These are phyloP conservation scores for Daucus carota DNA, from an alignment of 129 eudicot genomes.

Conservation along the genomic window DNA sequence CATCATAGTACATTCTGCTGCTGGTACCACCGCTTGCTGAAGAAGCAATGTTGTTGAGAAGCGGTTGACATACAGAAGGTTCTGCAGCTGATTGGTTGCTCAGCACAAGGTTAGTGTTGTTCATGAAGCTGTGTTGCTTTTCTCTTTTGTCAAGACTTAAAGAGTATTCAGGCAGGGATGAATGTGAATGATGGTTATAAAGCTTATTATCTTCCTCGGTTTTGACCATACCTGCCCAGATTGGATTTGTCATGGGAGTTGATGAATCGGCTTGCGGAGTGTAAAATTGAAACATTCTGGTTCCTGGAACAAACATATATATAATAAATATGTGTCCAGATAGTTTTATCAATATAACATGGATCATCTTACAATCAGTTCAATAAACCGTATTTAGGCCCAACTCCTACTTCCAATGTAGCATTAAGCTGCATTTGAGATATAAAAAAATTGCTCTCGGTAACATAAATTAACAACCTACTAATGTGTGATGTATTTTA, in stretches of 20 bases:
- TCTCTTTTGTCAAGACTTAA: slow-evolving; percentile 22
- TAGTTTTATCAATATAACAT: not conserved
- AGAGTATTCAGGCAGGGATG: slow-evolving; percentile 27
- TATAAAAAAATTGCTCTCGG: too few relatives aligned
- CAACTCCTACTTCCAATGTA: too few relatives aligned
- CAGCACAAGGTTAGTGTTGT: slow-evolving; percentile 28
- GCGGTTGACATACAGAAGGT: slow-evolving; percentile 28
- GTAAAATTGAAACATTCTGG: slow-evolving; percentile 39
- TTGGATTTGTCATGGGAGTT: slow-evolving; percentile 23
- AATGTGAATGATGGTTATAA: slow-evolving; percentile 15
- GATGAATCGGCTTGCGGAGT: slow-evolving; percentile 41
- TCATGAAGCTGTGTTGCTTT: slow-evolving; percentile 30
- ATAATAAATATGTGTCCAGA: not conserved
- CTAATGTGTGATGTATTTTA: not conserved
- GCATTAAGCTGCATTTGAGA: too few relatives aligned
- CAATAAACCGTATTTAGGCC: too few relatives aligned
- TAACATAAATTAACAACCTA: too few relatives aligned
- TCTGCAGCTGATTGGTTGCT: slow-evolving; percentile 26
- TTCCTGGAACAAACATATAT: slow-evolving; percentile 22
- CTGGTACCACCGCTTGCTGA: slow-evolving; percentile 10
- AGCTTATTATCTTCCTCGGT: slow-evolving; percentile 29
- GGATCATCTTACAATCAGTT: not conserved
- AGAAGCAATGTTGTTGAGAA: slow-evolving; percentile 17
- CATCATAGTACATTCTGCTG: slow-evolving; percentile 13
- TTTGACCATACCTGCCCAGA: slow-evolving; percentile 35